A percentile compares a stretch with the other conserved stretches of the same genome.
Conservation (phyloP, 2,329 filamentous ascomycete species). For the Cercospora sp. region DNA sequence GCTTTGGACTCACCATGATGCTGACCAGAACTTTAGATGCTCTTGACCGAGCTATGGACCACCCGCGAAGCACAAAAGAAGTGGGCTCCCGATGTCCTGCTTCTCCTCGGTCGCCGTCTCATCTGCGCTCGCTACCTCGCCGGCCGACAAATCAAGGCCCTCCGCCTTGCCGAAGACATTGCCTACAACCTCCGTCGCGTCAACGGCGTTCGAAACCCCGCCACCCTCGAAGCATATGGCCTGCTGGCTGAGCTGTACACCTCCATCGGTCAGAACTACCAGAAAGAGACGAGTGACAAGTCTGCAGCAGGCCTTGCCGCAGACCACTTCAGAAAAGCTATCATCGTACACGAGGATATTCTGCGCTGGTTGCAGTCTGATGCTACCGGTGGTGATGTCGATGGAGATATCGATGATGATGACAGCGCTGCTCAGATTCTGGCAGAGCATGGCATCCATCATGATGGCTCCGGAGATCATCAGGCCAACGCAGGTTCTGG, state of each 20-base stretch:
- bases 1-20: background rate
- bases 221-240: constrained; percentile 53
- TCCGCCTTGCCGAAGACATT: constrained; percentile 55
- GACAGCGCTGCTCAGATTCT: constrained; percentile 42
- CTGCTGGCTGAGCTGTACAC: constrained; percentile 55
- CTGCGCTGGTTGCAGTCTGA: constrained; percentile 34
- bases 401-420: constrained; percentile 40
- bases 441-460: constrained; percentile 39
- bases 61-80: constrained; percentile 48
- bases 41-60: constrained; percentile 50
- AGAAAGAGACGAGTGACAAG: constrained; percentile 43
- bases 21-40: constrained; percentile 14
- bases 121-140: constrained; percentile 55
- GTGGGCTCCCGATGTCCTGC: constrained; percentile 49
- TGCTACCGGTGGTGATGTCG: constrained; percentile 32
- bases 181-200: constrained; percentile 58
- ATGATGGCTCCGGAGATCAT: constrained; percentile 27
- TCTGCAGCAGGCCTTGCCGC: constrained; percentile 36
- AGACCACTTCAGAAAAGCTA: constrained; percentile 45
- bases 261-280: constrained; percentile 41
- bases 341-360: constrained; percentile 38
- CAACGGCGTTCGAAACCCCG: constrained; percentile 50
- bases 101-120: constrained; percentile 55
- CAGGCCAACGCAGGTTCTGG: constrained; percentile 28
- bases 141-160: constrained; percentile 46